These are phyloP conservation scores for Coelastrella sp. DNA, from an alignment of 139 green algal genomes.

Conservation along the genomic window DNA sequence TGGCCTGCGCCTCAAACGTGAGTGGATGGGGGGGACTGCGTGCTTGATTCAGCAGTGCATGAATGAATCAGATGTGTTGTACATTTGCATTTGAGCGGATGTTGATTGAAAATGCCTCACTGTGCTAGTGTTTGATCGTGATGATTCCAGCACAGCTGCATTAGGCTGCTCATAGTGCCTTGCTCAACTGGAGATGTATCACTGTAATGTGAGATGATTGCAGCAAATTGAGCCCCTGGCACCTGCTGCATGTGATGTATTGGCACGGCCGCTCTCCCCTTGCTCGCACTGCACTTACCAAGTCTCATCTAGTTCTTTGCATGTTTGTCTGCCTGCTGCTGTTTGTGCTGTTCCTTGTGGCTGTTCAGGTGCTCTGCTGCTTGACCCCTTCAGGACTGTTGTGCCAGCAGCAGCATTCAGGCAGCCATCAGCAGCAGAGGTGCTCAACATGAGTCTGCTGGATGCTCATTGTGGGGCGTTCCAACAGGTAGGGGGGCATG, in stretches of 20 bases:
- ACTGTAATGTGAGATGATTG: no score
- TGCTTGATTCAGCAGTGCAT: not conserved
- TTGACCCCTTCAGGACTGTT: slow-evolving; percentile 42
- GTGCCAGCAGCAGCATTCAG: slow-evolving; percentile 45
- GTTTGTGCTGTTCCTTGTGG: not conserved
- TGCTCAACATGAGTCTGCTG: slow-evolving; percentile 28
- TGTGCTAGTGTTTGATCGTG: no score
- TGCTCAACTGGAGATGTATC: no score
- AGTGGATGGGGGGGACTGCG: not conserved
- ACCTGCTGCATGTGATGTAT: no score
- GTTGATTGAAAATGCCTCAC: no score
- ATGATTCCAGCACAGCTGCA: no score
- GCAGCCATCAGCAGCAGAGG: slow-evolving; percentile 10
- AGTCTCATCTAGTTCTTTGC: no score
- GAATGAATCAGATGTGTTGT: not conserved
- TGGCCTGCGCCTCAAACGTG: slow-evolving; percentile 44
- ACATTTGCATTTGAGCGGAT: no score
- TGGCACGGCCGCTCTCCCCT: no score
- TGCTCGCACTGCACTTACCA: no score
- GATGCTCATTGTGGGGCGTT: slow-evolving; percentile 48
- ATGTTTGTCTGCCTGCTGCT: not conserved
- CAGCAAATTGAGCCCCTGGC: no score
- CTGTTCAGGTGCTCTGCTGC: slow-evolving; percentile 38
- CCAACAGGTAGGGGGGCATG: slow-evolving; percentile 11
- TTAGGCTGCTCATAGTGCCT: no score